phyloP scores from a whole-genome alignment of 2,329 filamentous ascomycete species.

The Rhinocladiella similis region DNA sequence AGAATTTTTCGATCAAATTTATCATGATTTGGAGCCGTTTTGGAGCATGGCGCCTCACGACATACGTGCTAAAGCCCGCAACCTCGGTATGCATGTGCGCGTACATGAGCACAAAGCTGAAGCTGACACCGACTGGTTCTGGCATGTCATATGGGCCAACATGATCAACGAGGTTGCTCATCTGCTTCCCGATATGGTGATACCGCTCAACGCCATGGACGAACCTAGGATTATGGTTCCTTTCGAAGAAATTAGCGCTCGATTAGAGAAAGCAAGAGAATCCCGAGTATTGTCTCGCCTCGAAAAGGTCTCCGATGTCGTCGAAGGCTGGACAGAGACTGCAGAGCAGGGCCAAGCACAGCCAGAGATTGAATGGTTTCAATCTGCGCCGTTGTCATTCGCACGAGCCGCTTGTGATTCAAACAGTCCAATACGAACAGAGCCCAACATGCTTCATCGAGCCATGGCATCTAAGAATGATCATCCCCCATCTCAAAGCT shows the following conservation, averaged over 20 bases:
- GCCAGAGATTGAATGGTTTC: background rate
- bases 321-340: background rate
- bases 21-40: slow-evolving; percentile 51
- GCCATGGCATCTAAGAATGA: background rate
- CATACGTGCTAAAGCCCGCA: slow-evolving; percentile 30
- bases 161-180: slow-evolving; percentile 39
- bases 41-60: slow-evolving; percentile 47
- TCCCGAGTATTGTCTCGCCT: background rate
- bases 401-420: slow-evolving; percentile 26
- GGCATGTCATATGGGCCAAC: slow-evolving; percentile 11
- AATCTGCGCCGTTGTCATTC: background rate
- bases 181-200: slow-evolving; percentile 47
- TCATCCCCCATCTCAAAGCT: background rate
- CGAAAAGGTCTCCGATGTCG: background rate
- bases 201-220: slow-evolving; percentile 52
- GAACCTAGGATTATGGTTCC: slow-evolving; percentile 49
- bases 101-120: background rate
- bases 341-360: background rate
- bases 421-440: slow-evolving; percentile 38
- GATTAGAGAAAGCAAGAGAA: background rate
- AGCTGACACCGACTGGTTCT: slow-evolving; percentile 4
- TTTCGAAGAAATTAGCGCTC: slow-evolving; percentile 44
- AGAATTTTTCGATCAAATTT: slow-evolving; percentile 54
- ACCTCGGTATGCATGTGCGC: slow-evolving; percentile 1
- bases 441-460: slow-evolving; percentile 31